Conservation (phyloP, 2,329 filamentous ascomycete species). For the Colletotrichum graminicola region DNA sequence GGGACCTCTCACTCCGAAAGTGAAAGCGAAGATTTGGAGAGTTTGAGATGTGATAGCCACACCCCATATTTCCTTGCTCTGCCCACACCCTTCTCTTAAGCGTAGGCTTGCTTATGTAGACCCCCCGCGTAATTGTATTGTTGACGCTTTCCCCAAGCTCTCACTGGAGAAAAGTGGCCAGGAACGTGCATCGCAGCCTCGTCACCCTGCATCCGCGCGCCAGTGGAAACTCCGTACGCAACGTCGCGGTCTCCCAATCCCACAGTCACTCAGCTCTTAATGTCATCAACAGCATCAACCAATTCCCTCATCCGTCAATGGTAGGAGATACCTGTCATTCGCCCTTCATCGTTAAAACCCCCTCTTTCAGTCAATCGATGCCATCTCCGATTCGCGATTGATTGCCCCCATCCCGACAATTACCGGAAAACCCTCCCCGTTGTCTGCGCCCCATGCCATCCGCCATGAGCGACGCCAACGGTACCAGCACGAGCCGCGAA, state of each 20-base stretch:
- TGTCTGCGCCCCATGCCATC: conserved; percentile 27
- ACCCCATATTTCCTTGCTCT: not conserved
- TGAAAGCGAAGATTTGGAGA: conserved; percentile 35
- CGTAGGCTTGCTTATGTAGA: not conserved
- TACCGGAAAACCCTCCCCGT: conserved; percentile 2
- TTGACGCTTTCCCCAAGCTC: conserved; percentile 40
- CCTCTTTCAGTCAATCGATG: conserved; percentile 12
- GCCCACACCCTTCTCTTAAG: not conserved
- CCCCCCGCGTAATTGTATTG: conserved; percentile 26
- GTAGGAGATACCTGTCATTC: conserved; percentile 1
- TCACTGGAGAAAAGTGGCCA: conserved; percentile 37
- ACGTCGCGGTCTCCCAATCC: conserved; percentile 6
- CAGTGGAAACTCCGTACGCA: conserved; percentile 29
- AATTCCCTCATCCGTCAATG: conserved; percentile 12
- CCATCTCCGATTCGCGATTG: conserved; percentile 1
- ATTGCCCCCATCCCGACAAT: conserved; percentile 17
- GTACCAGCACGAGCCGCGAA: conserved; percentile 46
- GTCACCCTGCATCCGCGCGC: conserved; percentile 38
- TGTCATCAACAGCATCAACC: conserved; percentile 28
- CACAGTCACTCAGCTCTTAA: conserved; percentile 17
- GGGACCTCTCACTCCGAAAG: not conserved
- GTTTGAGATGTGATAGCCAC: conserved; percentile 39
- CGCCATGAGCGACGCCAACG: conserved; percentile 49
- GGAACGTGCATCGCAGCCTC: conserved; percentile 42
- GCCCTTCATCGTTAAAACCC: not conserved